Percentiles rank a stretch among this genome's conserved stretches.
These are phyloP conservation scores for Novymonas esmeraldas DNA, from an alignment of 208 protist genomes.

Conservation along the genomic window DNA sequence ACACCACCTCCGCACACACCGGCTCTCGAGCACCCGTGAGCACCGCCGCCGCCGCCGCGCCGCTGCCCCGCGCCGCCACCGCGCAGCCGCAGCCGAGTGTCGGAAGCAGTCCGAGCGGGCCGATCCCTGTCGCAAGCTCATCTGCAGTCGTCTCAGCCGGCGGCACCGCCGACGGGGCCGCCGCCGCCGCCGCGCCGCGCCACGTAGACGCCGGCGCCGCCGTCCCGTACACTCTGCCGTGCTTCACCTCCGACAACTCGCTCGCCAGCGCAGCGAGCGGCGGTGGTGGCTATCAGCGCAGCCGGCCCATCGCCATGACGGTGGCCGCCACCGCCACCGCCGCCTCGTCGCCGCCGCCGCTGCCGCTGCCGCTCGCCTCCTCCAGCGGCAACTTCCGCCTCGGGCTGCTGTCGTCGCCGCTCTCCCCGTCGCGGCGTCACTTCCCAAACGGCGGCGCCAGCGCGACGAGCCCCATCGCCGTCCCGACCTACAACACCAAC, in stretches of 20 bases:
- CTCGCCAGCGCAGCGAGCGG: neutral
- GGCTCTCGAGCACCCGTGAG: neutral
- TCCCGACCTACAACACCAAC: conserved; percentile 54
- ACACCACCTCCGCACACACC: no score
- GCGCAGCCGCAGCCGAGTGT: neutral
- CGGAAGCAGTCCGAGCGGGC: no score
- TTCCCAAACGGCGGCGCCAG: conserved; percentile 12
- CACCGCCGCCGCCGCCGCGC: neutral
- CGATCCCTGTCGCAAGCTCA: no score
- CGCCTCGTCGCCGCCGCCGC: no score
- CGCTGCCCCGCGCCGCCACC: neutral
- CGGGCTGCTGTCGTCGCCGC: conserved; percentile 33
- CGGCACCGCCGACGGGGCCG: no score
- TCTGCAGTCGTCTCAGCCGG: no score
- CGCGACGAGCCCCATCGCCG: conserved; percentile 33
- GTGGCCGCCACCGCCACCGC: no score
- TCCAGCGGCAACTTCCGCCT: conserved; percentile 31
- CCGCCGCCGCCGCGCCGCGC: conserved; percentile 32
- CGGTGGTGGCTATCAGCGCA: conserved; percentile 5
- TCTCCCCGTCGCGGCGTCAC: conserved; percentile 33
- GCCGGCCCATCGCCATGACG: neutral
- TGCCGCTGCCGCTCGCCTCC: conserved; percentile 8
- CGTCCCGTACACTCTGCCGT: conserved; percentile 46
- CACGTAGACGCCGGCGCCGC: conserved; percentile 54
- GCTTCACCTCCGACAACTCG: conserved; percentile 17